Evolutionary conservation across 805 yeast genomes (phyloP).

Genomic region (Komagataella mondaviorum): DNA sequence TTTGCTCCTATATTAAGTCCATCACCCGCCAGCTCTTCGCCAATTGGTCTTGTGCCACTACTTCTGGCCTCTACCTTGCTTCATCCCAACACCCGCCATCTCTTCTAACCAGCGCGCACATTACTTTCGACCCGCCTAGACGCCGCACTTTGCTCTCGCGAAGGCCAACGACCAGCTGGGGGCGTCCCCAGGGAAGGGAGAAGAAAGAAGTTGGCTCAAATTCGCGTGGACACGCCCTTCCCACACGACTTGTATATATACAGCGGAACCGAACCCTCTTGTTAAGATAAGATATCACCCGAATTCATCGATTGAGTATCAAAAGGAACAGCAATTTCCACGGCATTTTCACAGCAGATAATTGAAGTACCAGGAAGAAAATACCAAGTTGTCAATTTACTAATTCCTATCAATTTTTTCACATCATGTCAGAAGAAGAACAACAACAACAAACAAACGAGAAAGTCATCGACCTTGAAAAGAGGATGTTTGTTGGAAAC

Average conservation of each 20-base stretch:
- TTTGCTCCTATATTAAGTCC: background rate
- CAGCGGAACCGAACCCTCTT: background rate
- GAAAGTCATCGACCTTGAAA: conserved; percentile 19
- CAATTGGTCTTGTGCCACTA: background rate
- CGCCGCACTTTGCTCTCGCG: background rate
- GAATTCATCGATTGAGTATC: background rate
- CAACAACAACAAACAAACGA: conserved; percentile 5
- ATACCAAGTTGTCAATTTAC: background rate
- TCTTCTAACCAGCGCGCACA: background rate
- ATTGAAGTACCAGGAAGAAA: background rate
- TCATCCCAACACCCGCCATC: background rate
- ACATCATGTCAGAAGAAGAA: conserved; percentile 2
- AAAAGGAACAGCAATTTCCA: background rate
- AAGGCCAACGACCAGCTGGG: background rate
- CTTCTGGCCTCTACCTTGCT: background rate
- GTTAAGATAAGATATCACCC: background rate
- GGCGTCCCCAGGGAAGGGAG: background rate
- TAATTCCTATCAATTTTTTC: background rate
- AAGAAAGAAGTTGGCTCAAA: background rate
- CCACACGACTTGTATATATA: background rate
- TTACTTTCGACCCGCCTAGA: background rate
- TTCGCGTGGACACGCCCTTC: background rate
- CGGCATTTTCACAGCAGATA: background rate
- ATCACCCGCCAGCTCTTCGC: background rate
- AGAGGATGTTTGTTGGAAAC: conserved; percentile 31